Evolutionary conservation across 2,329 filamentous ascomycete genomes (phyloP).

Genomic region (Fusarium sp.): DNA sequence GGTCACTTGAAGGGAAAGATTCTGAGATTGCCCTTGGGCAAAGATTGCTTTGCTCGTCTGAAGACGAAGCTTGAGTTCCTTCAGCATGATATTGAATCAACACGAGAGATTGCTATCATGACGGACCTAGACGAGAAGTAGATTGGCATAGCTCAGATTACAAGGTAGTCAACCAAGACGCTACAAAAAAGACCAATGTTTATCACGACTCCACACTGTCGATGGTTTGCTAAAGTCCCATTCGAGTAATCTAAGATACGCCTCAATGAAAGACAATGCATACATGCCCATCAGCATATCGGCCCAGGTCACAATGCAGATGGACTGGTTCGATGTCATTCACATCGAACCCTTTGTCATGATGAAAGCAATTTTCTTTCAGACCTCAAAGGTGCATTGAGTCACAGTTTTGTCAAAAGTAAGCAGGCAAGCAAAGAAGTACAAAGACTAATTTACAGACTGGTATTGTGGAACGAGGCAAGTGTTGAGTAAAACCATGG

Average conservation of each 20-base stretch:
- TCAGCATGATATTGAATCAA: slow-evolving; percentile 23
- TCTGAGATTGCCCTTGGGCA: slow-evolving; percentile 48
- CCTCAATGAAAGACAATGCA: not conserved
- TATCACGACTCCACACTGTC: not conserved
- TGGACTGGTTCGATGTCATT: not conserved
- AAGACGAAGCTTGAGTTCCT: slow-evolving; percentile 37
- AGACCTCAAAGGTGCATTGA: not conserved
- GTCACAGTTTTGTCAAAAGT: not conserved
- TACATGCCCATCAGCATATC: not conserved
- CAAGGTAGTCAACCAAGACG: not conserved
- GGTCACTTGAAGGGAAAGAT: slow-evolving; percentile 44
- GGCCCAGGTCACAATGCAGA: not conserved
- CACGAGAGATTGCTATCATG: slow-evolving; percentile 8
- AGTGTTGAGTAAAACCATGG: not conserved
- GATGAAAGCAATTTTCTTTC: not conserved
- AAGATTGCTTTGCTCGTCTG: slow-evolving; percentile 46
- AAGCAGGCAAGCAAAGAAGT: not conserved
- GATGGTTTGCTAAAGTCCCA: not conserved
- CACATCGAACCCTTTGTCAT: not conserved
- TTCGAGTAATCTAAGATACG: not conserved
- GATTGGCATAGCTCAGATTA: not conserved
- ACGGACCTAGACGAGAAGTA: slow-evolving; percentile 17
- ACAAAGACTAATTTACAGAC: not conserved
- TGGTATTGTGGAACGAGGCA: not conserved
- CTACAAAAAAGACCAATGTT: no score